Evolutionary conservation across 1,284 basidiomycete genomes (phyloP).

Genomic region (Puccinia triticina): DNA sequence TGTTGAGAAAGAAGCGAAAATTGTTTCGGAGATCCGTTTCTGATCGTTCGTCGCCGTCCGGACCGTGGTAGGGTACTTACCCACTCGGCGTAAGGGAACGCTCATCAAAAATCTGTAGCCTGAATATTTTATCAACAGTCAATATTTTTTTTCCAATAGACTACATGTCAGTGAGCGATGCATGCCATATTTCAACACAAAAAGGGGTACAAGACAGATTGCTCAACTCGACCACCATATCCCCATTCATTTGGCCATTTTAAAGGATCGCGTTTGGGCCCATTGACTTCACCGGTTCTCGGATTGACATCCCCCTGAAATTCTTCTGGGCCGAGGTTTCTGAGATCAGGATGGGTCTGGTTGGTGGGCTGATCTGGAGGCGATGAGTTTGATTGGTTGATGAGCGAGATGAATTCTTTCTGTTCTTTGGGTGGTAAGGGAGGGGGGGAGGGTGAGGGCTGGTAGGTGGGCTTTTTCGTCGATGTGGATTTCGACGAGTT

Average conservation of each 20-base stretch:
- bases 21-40: no score
- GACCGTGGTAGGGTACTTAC: no score
- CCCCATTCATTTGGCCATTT: conserved; percentile 60
- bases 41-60: no score
- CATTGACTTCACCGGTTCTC: conserved; percentile 65
- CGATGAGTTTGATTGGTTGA: conserved; percentile 56
- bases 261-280: conserved; percentile 66
- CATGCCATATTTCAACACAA: not conserved
- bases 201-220: not conserved
- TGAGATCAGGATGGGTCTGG: conserved; percentile 60
- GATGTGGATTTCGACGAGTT: not conserved
- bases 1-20: no score
- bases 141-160: not conserved
- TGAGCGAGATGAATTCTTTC: conserved; percentile 61
- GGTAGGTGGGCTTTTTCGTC: not conserved
- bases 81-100: not conserved
- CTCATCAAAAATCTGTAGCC: conserved; percentile 8
- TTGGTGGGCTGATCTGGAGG: conserved; percentile 42
- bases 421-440: conserved; percentile 61
- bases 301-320: conserved; percentile 67
- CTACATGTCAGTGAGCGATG: not conserved
- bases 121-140: no score
- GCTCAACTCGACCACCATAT: conserved; percentile 57
- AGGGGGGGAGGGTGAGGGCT: conserved; percentile 58
- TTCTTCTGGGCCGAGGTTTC: conserved; percentile 60